Evolutionary conservation across 1,284 basidiomycete species (phyloP).

Genomic region (Trametes polyzona): DNA sequence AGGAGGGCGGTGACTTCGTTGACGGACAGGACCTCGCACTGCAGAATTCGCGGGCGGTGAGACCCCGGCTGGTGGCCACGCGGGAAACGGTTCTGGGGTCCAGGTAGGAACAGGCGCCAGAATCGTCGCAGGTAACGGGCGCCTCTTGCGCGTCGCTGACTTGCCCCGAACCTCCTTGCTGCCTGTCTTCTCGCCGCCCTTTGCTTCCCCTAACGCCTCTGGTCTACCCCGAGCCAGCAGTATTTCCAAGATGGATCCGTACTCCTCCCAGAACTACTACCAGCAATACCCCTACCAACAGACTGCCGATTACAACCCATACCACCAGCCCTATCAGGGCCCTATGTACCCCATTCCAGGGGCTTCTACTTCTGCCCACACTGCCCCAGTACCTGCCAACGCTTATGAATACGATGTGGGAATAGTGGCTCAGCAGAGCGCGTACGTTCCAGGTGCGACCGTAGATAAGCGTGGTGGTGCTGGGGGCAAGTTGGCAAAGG

Average conservation of each 20-base stretch:
- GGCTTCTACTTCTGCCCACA: slow-evolving; percentile 64
- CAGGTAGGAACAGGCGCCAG: neutral
- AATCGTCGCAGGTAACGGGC: neutral
- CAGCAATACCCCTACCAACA: slow-evolving; percentile 53
- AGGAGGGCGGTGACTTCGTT: slow-evolving; percentile 40
- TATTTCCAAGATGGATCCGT: slow-evolving; percentile 47
- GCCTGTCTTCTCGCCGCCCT: neutral
- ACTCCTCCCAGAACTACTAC: slow-evolving; percentile 42
- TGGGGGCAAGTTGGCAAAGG: slow-evolving; percentile 84
- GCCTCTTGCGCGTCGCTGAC: neutral
- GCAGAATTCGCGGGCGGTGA: slow-evolving; percentile 4
- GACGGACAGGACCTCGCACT: slow-evolving; percentile 25
- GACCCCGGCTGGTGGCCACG: slow-evolving; percentile 20
- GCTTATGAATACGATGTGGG: slow-evolving; percentile 90
- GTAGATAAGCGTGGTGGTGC: slow-evolving; percentile 84
- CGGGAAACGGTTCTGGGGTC: slow-evolving; percentile 13
- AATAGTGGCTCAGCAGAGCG: slow-evolving; percentile 84
- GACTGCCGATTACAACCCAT: slow-evolving; percentile 65
- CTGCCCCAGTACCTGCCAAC: slow-evolving; percentile 83
- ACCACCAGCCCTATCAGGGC: slow-evolving; percentile 78
- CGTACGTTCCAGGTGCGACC: slow-evolving; percentile 87
- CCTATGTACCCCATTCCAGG: slow-evolving; percentile 71
- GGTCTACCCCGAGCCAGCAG: slow-evolving; percentile 21
- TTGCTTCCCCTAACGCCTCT: neutral
- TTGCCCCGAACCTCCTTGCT: slow-evolving; percentile 1